Evolutionary conservation across 2,329 filamentous ascomycete species (phyloP).

Genomic region (Pseudogymnoascus sp.): DNA sequence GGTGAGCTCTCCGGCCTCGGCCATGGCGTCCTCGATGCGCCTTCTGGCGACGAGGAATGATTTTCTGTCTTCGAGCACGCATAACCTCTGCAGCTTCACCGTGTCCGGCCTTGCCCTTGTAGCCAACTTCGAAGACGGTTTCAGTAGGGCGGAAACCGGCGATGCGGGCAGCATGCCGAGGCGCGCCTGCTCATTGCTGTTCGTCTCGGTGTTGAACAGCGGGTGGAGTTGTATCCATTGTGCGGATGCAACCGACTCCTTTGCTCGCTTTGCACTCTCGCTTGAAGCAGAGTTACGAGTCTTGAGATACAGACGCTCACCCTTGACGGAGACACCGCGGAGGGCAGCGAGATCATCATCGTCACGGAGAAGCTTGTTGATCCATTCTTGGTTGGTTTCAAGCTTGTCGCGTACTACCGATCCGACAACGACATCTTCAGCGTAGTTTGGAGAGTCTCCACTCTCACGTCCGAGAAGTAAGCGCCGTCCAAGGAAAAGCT

Average conservation of each 20-base stretch:
- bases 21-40: conserved; percentile 37
- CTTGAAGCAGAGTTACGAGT: conserved; percentile 85
- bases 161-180: conserved; percentile 81
- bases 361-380: conserved; percentile 70
- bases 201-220: conserved; percentile 67
- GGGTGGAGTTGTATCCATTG: conserved; percentile 71
- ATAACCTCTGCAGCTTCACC: conserved; percentile 68
- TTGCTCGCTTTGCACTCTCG: conserved; percentile 83
- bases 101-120: conserved; percentile 56
- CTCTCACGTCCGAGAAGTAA: conserved; percentile 66
- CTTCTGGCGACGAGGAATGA: conserved; percentile 46
- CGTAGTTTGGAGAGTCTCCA: conserved; percentile 58
- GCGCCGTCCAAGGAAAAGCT: conserved; percentile 85
- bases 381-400: conserved; percentile 73
- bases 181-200: conserved; percentile 62
- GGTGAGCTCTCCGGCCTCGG: conserved; percentile 31
- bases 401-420: conserved; percentile 65
- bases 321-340: conserved; percentile 70
- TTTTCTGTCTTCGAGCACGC: conserved; percentile 63
- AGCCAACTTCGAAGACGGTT: conserved; percentile 92
- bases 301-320: conserved; percentile 85
- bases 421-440: conserved; percentile 79
- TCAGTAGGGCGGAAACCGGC: conserved; percentile 84
- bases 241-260: conserved; percentile 64
- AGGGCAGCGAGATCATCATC: conserved; percentile 67